These are phyloP conservation scores for Metschnikowia cubensis DNA, from an alignment of 805 yeast genomes.

Conservation along the genomic window DNA sequence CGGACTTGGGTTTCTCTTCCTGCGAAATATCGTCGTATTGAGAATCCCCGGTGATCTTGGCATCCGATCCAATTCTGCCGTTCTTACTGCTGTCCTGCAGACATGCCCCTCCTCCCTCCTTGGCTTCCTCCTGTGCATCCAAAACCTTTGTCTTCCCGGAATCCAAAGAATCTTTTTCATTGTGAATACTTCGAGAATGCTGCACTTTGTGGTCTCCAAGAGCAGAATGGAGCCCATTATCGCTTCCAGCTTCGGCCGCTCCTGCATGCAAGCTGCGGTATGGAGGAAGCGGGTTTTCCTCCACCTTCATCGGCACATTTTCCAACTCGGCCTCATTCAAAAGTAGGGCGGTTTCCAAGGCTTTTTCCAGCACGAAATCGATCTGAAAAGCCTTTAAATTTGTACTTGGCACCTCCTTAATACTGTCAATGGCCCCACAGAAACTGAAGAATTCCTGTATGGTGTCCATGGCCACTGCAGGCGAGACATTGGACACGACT, in stretches of 20 bases:
- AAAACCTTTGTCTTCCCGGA: too few species aligned
- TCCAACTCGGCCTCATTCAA: slow-evolving; percentile 73
- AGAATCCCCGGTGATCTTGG: slow-evolving; percentile 26
- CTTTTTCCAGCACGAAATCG: slow-evolving; percentile 52
- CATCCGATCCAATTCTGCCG: neutral
- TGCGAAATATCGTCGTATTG: slow-evolving; percentile 54
- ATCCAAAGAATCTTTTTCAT: too few species aligned
- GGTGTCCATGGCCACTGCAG: slow-evolving; percentile 45
- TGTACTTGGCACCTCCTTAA: slow-evolving; percentile 26
- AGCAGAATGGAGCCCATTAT: too few species aligned
- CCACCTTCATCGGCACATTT: slow-evolving; percentile 50
- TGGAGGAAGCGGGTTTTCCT: slow-evolving; percentile 17
- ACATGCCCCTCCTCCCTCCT: too few species aligned
- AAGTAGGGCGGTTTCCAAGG: slow-evolving; percentile 66
- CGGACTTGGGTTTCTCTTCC: slow-evolving; percentile 73
- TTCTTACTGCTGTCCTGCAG: too few species aligned
- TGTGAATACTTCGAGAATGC: neutral
- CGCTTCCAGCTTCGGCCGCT: too few species aligned
- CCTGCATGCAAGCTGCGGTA: slow-evolving; percentile 7
- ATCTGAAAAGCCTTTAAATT: slow-evolving; percentile 44
- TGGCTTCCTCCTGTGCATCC: too few species aligned
- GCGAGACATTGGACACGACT: slow-evolving; percentile 55
- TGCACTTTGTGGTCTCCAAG: slow-evolving; percentile 22
- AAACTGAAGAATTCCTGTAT: slow-evolving; percentile 67
- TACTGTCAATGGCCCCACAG: slow-evolving; percentile 53